phyloP scores from a whole-genome alignment of 2,329 filamentous ascomycete species.

The Leptographium lundbergii region DNA sequence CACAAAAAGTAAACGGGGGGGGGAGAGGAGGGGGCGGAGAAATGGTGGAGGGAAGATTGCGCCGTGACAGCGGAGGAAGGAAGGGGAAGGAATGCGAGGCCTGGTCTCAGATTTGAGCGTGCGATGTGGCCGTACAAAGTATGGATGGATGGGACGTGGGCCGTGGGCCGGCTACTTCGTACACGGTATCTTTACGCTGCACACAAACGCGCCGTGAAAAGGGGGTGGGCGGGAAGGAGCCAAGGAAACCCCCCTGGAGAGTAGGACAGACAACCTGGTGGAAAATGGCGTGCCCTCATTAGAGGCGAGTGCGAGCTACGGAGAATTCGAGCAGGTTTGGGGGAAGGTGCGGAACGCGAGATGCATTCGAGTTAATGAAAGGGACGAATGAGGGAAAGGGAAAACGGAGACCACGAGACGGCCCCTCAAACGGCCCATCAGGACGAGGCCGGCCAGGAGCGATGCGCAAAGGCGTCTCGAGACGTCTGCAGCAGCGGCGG shows the following conservation, averaged over 20 bases:
- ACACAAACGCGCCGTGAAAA: not conserved
- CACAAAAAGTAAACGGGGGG: not conserved
- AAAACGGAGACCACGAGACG: not conserved
- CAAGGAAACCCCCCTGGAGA: not conserved
- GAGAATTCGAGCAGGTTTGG: not conserved
- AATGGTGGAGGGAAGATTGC: not conserved
- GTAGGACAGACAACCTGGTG: not conserved
- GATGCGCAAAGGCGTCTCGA: too few relatives aligned
- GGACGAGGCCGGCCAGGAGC: too few relatives aligned
- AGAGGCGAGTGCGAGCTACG: not conserved
- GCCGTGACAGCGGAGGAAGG: not conserved
- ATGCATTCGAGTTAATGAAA: not conserved
- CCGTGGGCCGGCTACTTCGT: not conserved
- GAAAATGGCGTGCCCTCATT: not conserved
- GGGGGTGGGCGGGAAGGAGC: not conserved
- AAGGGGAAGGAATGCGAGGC: constrained; percentile 9
- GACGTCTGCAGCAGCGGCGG: not conserved
- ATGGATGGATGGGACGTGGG: not conserved
- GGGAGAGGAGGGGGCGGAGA: not conserved
- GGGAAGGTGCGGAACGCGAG: not conserved
- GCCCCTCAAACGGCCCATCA: not conserved
- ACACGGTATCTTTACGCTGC: not conserved
- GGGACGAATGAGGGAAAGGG: not conserved
- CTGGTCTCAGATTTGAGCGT: constrained; percentile 3
- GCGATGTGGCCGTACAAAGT: not conserved